phyloP scores from a whole-genome alignment of 306 rosid genomes.

The Nissolia schottii region DNA sequence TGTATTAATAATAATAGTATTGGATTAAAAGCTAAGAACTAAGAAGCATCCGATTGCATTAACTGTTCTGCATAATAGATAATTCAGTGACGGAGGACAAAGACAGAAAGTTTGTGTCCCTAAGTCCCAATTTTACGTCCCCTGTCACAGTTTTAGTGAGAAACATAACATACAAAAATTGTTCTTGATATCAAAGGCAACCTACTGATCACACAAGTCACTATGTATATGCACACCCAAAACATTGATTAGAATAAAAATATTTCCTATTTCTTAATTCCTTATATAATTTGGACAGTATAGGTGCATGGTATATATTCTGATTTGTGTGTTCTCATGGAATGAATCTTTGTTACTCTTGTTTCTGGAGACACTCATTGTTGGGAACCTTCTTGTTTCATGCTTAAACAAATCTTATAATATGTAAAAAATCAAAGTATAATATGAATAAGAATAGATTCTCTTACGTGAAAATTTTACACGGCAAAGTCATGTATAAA shows the following conservation, averaged over 20 bases:
- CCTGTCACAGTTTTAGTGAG: too few relatives aligned
- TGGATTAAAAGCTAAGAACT: constrained; percentile 1
- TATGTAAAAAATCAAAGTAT: neutral
- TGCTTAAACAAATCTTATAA: neutral
- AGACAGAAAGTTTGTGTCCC: too few relatives aligned
- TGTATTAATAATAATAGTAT: neutral
- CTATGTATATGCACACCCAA: too few relatives aligned
- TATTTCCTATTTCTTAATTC: neutral
- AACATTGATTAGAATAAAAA: neutral
- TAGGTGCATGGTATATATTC: neutral
- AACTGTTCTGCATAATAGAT: neutral
- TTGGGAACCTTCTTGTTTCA: neutral
- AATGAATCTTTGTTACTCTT: neutral
- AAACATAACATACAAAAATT: too few relatives aligned
- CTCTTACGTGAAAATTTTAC: too few relatives aligned
- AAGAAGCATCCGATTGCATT: neutral
- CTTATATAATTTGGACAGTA: neutral
- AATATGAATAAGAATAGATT: too few relatives aligned
- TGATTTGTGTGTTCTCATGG: neutral
- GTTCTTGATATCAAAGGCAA: too few relatives aligned
- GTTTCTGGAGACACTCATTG: neutral
- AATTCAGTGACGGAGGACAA: too few relatives aligned
- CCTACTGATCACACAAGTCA: neutral
- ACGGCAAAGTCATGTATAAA: too few relatives aligned
- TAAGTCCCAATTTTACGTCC: too few relatives aligned